Evolutionary conservation across 257 asterid genomes (phyloP).

Genomic region (Plantago major): DNA sequence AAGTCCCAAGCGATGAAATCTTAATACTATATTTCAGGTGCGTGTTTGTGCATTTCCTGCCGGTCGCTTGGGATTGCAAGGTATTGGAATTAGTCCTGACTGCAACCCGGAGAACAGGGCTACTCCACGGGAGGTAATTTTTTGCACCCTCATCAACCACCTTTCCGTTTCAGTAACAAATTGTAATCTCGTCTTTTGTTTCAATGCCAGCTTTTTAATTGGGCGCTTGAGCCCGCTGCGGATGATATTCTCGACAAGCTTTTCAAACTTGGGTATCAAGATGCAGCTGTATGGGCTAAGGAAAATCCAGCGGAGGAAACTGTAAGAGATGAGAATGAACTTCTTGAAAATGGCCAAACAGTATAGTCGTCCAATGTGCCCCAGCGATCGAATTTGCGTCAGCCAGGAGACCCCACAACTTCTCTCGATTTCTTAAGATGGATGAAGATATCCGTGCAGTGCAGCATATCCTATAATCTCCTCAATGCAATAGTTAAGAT

Average conservation of each 20-base stretch:
- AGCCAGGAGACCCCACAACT: too few relatives aligned
- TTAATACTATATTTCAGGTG: constrained; percentile 38
- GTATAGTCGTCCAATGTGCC: neutral
- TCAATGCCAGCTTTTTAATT: constrained; percentile 64
- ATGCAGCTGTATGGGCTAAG: constrained; percentile 82
- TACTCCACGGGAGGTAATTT: constrained; percentile 66
- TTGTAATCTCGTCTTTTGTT: neutral
- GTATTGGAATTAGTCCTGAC: constrained; percentile 91
- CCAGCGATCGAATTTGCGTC: neutral
- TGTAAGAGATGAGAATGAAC: constrained; percentile 42
- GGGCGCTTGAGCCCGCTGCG: constrained; percentile 98
- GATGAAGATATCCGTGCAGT: too few relatives aligned
- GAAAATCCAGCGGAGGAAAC: constrained; percentile 60
- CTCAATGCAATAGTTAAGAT: too few relatives aligned
- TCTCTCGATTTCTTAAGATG: too few relatives aligned
- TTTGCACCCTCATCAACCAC: constrained; percentile 3
- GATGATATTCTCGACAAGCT: constrained; percentile 76
- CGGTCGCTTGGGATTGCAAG: constrained; percentile 61
- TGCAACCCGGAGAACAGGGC: constrained; percentile 88
- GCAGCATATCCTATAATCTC: too few relatives aligned
- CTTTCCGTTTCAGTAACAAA: neutral
- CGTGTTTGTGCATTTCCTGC: constrained; percentile 95
- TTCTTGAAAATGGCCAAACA: constrained; percentile 19
- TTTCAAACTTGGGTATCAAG: constrained; percentile 71
- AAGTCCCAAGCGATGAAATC: neutral